A percentile compares a stretch with the other conserved stretches of the same genome.
Conservation (phyloP, 2,329 filamentous ascomycete genomes). For the Tolypocladium ophioglossoides region DNA sequence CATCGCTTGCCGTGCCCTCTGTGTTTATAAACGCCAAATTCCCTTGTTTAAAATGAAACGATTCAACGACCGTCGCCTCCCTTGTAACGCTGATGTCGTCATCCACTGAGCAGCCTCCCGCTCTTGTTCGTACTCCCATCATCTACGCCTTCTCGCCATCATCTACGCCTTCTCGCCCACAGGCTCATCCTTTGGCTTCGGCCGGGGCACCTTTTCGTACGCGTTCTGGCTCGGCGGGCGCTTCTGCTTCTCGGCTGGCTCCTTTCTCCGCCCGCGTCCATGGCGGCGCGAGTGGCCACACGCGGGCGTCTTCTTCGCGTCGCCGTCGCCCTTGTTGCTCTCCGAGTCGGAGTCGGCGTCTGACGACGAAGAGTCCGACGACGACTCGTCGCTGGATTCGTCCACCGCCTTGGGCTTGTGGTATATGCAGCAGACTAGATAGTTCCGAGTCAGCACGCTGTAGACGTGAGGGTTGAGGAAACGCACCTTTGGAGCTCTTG, state of each 20-base stretch:
- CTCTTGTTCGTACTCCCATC: background rate
- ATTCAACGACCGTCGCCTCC: background rate
- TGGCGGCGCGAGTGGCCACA: slow-evolving; percentile 22
- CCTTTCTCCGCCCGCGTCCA: slow-evolving; percentile 11
- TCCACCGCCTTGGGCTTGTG: slow-evolving; percentile 73
- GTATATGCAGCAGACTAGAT: slow-evolving; percentile 94
- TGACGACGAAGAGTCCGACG: slow-evolving; percentile 35
- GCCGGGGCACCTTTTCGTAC: slow-evolving; percentile 61
- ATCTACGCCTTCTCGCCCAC: slow-evolving; percentile 9
- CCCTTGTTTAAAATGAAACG: background rate
- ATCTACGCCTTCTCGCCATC: slow-evolving; percentile 7
- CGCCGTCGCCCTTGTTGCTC: slow-evolving; percentile 30
- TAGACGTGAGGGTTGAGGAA: background rate
- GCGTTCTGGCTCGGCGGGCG: slow-evolving; percentile 63
- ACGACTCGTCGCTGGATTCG: slow-evolving; percentile 67
- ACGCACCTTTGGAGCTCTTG: slow-evolving; percentile 83
- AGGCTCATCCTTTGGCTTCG: slow-evolving; percentile 21
- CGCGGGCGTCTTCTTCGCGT: slow-evolving; percentile 14
- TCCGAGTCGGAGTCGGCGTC: slow-evolving; percentile 41
- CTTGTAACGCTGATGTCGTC: slow-evolving; percentile 3
- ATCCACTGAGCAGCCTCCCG: background rate
- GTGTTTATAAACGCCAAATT: background rate
- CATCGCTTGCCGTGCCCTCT: background rate
- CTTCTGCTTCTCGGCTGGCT: slow-evolving; percentile 25
- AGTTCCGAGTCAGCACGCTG: background rate